phyloP scores from a whole-genome alignment of 106 monocot species.

The Hemerocallis citrina region DNA sequence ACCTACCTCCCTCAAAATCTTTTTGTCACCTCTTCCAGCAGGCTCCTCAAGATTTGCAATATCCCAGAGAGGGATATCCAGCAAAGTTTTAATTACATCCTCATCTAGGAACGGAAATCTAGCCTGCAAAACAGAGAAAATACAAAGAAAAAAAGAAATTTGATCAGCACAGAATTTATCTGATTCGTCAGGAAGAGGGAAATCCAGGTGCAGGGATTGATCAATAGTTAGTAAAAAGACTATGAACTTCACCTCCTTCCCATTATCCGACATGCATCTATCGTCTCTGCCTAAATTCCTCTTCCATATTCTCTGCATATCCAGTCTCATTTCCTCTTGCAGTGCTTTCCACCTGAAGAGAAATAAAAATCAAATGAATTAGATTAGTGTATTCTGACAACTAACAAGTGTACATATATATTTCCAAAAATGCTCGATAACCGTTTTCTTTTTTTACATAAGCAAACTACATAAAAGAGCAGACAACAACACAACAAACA shows the following conservation, averaged over 20 bases:
- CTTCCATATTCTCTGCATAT: constrained; percentile 99
- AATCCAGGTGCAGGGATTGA: too few relatives aligned
- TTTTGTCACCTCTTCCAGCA: constrained; percentile 86
- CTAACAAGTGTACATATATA: too few relatives aligned
- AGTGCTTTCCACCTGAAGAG: constrained; percentile 62
- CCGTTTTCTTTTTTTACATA: too few relatives aligned
- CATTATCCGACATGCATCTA: constrained; percentile 89
- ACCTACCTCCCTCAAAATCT: constrained; percentile 88
- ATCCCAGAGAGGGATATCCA: constrained; percentile 85
- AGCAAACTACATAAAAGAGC: too few relatives aligned
- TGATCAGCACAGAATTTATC: too few relatives aligned
- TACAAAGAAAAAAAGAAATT: background rate
- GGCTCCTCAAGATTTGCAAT: constrained; percentile 73
- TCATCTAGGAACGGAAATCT: constrained; percentile 98
- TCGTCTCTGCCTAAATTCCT: constrained; percentile 97
- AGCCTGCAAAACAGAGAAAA: constrained; percentile 36
- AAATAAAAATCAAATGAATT: too few relatives aligned
- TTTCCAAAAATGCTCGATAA: too few relatives aligned
- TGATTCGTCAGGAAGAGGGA: background rate
- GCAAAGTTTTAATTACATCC: constrained; percentile 70
- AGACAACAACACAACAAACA: background rate
- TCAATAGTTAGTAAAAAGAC: too few relatives aligned
- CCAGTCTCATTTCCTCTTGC: constrained; percentile 85
- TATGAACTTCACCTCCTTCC: constrained; percentile 62
- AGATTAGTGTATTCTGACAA: too few relatives aligned